Conservation (phyloP, 2,329 filamentous ascomycete genomes). For the Calonectria henricotiae region DNA sequence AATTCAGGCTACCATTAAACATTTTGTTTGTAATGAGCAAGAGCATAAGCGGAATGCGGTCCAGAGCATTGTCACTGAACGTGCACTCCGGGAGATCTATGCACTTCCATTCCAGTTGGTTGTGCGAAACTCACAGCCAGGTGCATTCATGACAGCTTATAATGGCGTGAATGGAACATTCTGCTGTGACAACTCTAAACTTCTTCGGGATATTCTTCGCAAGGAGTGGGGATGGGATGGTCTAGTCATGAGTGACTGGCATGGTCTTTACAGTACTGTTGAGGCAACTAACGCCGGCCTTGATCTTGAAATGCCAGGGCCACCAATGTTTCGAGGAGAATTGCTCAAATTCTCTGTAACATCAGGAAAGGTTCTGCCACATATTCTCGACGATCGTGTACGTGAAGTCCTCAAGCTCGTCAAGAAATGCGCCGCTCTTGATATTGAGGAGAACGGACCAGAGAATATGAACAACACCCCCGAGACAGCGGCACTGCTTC, state of each 20-base stretch:
- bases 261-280: slow-evolving; percentile 51
- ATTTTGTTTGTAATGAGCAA: slow-evolving; percentile 61
- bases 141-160: slow-evolving; percentile 34
- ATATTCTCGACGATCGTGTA: slow-evolving; percentile 7
- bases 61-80: slow-evolving; percentile 8
- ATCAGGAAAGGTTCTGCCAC: not conserved
- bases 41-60: slow-evolving; percentile 63
- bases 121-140: slow-evolving; percentile 5
- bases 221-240: slow-evolving; percentile 33
- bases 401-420: slow-evolving; percentile 15
- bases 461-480: slow-evolving; percentile 3
- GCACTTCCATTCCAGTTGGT: slow-evolving; percentile 20
- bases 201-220: slow-evolving; percentile 47
- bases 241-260: slow-evolving; percentile 57
- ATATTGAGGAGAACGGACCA: not conserved
- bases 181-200: not conserved
- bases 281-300: slow-evolving; percentile 51
- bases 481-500: not conserved
- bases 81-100: slow-evolving; percentile 18
- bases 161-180: slow-evolving; percentile 47
- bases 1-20: slow-evolving; percentile 32
- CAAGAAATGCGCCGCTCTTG: slow-evolving; percentile 13
- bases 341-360: not conserved
- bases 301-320: slow-evolving; percentile 53
- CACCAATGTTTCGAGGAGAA: slow-evolving; percentile 7